Percentiles rank a stretch among this genome's conserved stretches.
phyloP scores from a whole-genome alignment of 371 early-diverging fungal genomes.

The Rhizopus stolonifer region DNA sequence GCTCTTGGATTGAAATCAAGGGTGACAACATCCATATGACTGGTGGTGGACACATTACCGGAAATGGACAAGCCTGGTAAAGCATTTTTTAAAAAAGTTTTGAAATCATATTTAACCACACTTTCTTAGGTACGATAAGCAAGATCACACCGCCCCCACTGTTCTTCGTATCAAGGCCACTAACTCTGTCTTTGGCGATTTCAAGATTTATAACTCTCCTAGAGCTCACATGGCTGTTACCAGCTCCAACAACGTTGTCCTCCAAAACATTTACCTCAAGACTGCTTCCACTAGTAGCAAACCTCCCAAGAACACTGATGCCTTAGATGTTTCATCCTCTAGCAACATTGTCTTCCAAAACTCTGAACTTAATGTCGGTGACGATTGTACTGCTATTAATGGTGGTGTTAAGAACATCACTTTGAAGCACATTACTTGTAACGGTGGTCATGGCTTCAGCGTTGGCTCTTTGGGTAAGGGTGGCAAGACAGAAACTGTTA shows the following conservation, averaged over 20 bases:
- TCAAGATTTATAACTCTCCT: slow-evolving; percentile 31
- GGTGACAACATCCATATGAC: slow-evolving; percentile 28
- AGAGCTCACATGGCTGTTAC: slow-evolving; percentile 37
- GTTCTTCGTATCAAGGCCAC: slow-evolving; percentile 32
- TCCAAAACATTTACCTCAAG: slow-evolving; percentile 21
- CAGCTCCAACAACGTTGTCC: slow-evolving; percentile 22
- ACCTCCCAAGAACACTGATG: slow-evolving; percentile 34
- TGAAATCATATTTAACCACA: neutral
- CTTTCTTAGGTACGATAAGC: slow-evolving; percentile 14
- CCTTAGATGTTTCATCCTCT: slow-evolving; percentile 35
- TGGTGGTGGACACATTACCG: slow-evolving; percentile 24
- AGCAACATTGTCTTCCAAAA: slow-evolving; percentile 23
- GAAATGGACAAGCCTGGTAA: slow-evolving; percentile 39
- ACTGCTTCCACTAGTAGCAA: slow-evolving; percentile 27
- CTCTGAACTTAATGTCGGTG: slow-evolving; percentile 26
- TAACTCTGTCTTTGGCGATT: slow-evolving; percentile 30
- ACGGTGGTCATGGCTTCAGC: slow-evolving; percentile 35
- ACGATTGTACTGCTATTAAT: slow-evolving; percentile 38
- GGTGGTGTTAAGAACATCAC: slow-evolving; percentile 28
- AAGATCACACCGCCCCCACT: slow-evolving; percentile 30
- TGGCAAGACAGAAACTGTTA: slow-evolving; percentile 29
- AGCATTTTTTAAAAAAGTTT: neutral
- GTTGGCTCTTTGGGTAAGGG: slow-evolving; percentile 39
- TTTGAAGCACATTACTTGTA: slow-evolving; percentile 22
- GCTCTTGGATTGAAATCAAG: slow-evolving; percentile 26